phyloP scores from a whole-genome alignment of 164 flowering plant genomes.

The Annona cherimola region DNA sequence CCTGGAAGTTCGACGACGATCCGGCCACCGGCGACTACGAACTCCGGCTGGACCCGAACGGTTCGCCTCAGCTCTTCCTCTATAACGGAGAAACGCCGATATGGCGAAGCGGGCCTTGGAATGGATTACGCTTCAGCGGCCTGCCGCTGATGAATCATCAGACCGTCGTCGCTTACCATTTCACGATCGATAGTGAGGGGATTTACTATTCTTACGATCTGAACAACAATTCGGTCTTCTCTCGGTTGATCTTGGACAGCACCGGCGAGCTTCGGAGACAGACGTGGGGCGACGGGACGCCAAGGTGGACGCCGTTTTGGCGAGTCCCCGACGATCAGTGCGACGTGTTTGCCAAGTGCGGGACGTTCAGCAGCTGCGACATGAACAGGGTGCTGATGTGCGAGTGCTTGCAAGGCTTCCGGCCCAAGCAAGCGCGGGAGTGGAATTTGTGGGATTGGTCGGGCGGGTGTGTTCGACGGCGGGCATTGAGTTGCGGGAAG shows the following conservation, averaged over 20 bases:
- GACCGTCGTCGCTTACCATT: constrained; percentile 13
- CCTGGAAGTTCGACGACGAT: constrained; percentile 36
- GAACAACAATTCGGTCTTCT: constrained; percentile 9
- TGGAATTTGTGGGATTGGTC: constrained; percentile 19
- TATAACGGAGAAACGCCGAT: not conserved
- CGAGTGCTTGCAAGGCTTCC: constrained; percentile 21
- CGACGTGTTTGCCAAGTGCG: constrained; percentile 25
- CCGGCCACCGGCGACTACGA: constrained; percentile 38
- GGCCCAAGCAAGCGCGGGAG: constrained; percentile 10
- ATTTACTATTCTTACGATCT: constrained; percentile 29
- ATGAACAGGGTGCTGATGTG: constrained; percentile 13
- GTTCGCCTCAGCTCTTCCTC: constrained; percentile 31
- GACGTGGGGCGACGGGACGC: constrained; percentile 14
- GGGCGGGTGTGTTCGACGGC: constrained; percentile 17
- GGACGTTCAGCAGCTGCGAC: constrained; percentile 29
- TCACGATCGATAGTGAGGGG: constrained; percentile 19
- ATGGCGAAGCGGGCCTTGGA: constrained; percentile 60
- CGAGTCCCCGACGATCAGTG: constrained; percentile 26
- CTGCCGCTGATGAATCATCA: constrained; percentile 38
- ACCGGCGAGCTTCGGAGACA: constrained; percentile 11
- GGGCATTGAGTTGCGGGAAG: constrained; percentile 5
- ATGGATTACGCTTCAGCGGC: constrained; percentile 50
- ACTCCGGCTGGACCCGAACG: constrained; percentile 23
- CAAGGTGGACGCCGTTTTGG: not conserved
- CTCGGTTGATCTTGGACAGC: constrained; percentile 28